phyloP scores from a whole-genome alignment of 164 flowering plant species.

The Vitis labrusca region DNA sequence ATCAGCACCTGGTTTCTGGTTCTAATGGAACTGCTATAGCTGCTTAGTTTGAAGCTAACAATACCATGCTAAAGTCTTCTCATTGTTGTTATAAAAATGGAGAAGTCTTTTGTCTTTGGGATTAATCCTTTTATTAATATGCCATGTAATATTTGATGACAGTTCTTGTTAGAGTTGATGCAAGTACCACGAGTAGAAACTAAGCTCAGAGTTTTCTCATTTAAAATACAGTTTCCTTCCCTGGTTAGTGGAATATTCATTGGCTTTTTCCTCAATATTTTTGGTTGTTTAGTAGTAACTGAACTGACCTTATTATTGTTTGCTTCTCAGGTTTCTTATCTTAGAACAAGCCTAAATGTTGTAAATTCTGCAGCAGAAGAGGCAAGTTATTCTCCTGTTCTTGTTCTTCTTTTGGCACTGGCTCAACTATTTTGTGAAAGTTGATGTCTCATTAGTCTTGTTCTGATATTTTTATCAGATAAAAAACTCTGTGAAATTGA shows the following conservation, averaged over 20 bases:
- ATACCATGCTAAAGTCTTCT: no score
- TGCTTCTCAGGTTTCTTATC: conserved; percentile 66
- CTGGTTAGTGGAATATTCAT: conserved; percentile 42
- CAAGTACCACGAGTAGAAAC: conserved; percentile 63
- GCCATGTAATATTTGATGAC: conserved; percentile 5
- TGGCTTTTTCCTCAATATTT: not conserved
- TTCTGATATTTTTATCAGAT: conserved; percentile 46
- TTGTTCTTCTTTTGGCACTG: not conserved
- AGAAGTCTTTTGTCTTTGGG: no score
- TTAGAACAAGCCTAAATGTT: conserved; percentile 63
- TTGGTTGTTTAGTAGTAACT: not conserved
- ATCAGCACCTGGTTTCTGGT: no score
- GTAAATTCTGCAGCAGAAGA: conserved; percentile 79
- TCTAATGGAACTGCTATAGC: no score
- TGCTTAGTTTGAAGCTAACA: no score
- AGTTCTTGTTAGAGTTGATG: conserved; percentile 73
- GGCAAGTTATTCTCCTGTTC: conserved; percentile 42
- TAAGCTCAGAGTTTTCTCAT: conserved; percentile 69
- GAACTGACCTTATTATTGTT: not conserved
- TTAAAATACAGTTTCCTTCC: conserved; percentile 58
- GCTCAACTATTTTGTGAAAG: not conserved
- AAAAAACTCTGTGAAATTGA: conserved; percentile 70
- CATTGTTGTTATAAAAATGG: no score
- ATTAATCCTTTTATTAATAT: no score
- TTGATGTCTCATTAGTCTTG: conserved; percentile 9